Conservation (phyloP, 139 green algal genomes). For the Nannochloris sp. region DNA sequence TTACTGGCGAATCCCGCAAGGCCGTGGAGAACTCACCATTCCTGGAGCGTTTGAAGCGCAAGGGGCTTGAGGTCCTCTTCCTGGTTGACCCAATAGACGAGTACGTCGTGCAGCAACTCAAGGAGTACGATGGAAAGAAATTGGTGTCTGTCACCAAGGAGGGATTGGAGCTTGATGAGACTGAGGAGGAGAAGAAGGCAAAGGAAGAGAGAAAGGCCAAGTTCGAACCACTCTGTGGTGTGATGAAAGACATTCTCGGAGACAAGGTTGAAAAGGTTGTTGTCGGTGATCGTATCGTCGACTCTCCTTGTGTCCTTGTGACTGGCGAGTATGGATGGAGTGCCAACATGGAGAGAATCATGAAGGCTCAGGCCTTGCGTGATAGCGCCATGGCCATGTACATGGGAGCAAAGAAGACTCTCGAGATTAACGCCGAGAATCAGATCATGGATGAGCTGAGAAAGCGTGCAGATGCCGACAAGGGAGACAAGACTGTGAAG, state of each 20-base stretch:
- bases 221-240: constrained; percentile 88
- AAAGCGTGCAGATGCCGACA: constrained; percentile 19
- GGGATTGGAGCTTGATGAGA: constrained; percentile 72
- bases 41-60: constrained; percentile 95
- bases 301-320: constrained; percentile 98
- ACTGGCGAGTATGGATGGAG: constrained; percentile 99
- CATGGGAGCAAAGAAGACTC: constrained; percentile 99
- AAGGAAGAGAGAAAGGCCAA: constrained; percentile 92
- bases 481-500: constrained; percentile 98
- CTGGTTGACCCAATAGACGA: constrained; percentile 99
- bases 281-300: constrained; percentile 96
- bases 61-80: constrained; percentile 97
- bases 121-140: constrained; percentile 99
- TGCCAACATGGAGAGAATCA: constrained; percentile 99
- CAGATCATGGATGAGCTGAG: constrained; percentile 82
- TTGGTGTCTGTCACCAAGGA: constrained; percentile 98
- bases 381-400: constrained; percentile 94
- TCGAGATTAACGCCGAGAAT: constrained; percentile 99
- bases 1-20: constrained; percentile 94
- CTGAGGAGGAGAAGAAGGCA: constrained; percentile 57
- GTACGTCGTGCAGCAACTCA: constrained; percentile 99
- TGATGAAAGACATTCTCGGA: constrained; percentile 97
- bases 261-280: constrained; percentile 88
- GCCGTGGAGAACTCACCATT: constrained; percentile 98
- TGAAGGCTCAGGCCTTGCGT: constrained; percentile 96